Base-by-base conservation (phyloP, 352 stramenopile species). In the Globisporangium viniferum region DNA sequence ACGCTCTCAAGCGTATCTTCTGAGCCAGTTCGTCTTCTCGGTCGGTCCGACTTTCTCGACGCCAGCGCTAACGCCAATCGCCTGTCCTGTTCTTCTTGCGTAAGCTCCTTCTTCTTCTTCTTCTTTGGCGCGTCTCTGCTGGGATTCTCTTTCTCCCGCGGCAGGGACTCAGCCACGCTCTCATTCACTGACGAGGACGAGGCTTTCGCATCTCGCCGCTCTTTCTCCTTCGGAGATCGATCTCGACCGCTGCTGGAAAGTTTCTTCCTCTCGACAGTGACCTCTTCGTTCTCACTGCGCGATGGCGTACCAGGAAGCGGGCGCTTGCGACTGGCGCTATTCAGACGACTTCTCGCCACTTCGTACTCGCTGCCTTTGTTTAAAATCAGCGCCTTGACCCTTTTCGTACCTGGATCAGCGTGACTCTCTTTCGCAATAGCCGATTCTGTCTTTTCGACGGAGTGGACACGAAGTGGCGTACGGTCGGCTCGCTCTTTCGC, bases 401-500 rank as follows among this genome's bases (percentile, higher is more conserved):
- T 56, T 2, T 68, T 36, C 27, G 14, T 46, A 48, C 24, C 12
- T 15, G 33, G 60, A 3, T 62, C 33, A n/a, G 20, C 10, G 20
- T 22, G 44, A 5, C 22, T 22, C 12, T 49, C 33, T 14, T 62
- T 49, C 56, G 33, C n/a, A 48, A 12, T 29, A 56, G 7, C 5
- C 35, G 20, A 22, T 22, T 31, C 33, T 33, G 6, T 62, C 27
- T 35, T 12, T 10, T 14, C 20, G 0, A 20, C 22, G 2, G 31
- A 22, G 22, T 35, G 5, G 24, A 27, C 31, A 61, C 31, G 55
- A 4, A 9, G 55, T 12, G 31, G 8, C 20, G 22, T 20, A 36
- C 31, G 39, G 31, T 69, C 64, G 9, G 44, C 48, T n/a, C 64
- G 64, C 33, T 69, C 64, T 46, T 69, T 69, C n/a, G 55, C 31